Percentiles rank a stretch among this genome's conserved stretches.
phyloP scores from a whole-genome alignment of 352 stramenopile genomes.

The Phytophthora fragariaefolia region DNA sequence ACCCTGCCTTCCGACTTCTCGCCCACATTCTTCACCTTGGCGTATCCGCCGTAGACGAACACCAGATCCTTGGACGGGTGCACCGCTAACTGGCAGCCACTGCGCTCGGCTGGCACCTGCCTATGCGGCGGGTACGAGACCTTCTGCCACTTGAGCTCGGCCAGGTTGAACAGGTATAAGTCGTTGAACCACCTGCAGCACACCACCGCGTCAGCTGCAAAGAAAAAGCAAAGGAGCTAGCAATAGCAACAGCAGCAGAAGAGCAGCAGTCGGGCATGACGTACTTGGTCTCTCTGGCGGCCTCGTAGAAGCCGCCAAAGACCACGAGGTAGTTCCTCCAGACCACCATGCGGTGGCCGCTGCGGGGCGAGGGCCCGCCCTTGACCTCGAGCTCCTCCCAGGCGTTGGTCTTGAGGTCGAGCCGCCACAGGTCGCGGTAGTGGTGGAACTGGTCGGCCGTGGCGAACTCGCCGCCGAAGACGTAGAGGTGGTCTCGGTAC shows the following conservation, averaged over 20 bases:
- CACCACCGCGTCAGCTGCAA: not conserved
- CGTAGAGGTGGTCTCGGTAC: conserved; percentile 95
- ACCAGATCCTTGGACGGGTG: conserved; percentile 90
- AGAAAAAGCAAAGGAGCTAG: too few relatives aligned
- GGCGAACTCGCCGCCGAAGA: conserved; percentile 98
- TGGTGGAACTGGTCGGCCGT: conserved; percentile 98
- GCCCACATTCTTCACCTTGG: conserved; percentile 93
- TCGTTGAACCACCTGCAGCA: conserved; percentile 94
- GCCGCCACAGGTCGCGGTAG: conserved; percentile 92
- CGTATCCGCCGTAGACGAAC: conserved; percentile 96
- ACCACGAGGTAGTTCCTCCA: conserved; percentile 97
- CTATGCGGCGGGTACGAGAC: conserved; percentile 72
- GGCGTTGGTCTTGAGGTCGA: conserved; percentile 94
- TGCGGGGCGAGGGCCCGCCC: conserved; percentile 78
- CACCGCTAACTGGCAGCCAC: conserved; percentile 85
- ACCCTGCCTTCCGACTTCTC: conserved; percentile 94
- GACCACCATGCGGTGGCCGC: conserved; percentile 94
- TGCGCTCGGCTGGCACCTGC: conserved; percentile 69
- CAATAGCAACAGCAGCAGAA: too few relatives aligned
- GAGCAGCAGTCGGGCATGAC: too few relatives aligned
- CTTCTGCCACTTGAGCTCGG: conserved; percentile 91
- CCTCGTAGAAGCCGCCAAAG: conserved; percentile 98
- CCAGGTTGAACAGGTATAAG: conserved; percentile 91
- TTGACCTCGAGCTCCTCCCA: conserved; percentile 94
- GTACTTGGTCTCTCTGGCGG: conserved; percentile 83